phyloP scores from a whole-genome alignment of 129 eudicot species.

The Deinandra increscens region DNA sequence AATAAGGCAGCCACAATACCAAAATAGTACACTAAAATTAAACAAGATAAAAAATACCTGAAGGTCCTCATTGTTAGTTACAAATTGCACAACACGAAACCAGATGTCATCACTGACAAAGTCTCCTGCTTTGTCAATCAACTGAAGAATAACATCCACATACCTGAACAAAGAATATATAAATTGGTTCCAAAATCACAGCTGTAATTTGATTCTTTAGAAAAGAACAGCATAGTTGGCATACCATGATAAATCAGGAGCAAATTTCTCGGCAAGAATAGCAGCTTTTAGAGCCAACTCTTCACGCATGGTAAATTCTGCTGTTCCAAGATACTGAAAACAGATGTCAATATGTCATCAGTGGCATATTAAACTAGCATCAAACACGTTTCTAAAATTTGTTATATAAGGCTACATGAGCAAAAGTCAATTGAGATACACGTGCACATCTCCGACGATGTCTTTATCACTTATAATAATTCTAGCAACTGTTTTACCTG shows the following conservation, averaged over 20 bases:
- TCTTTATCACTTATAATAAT: constrained; percentile 81
- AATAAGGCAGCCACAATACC: constrained; percentile 1
- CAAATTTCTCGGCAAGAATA: constrained; percentile 98
- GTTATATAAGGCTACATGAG: constrained; percentile 16
- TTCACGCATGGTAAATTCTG: constrained; percentile 99
- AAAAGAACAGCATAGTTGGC: constrained; percentile 18
- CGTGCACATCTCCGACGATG: constrained; percentile 72
- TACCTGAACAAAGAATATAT: constrained; percentile 57
- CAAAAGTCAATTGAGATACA: constrained; percentile 13
- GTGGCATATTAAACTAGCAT: neutral
- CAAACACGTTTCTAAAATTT: neutral
- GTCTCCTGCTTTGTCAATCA: constrained; percentile 93
- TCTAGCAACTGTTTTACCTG: constrained; percentile 52
- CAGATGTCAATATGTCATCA: constrained; percentile 29
- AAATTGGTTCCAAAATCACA: constrained; percentile 12
- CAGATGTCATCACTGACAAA: constrained; percentile 95
- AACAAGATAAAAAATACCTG: constrained; percentile 43
- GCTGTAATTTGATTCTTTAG: neutral
- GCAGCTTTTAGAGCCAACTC: constrained; percentile 94
- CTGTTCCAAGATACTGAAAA: constrained; percentile 85
- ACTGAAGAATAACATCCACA: constrained; percentile 95
- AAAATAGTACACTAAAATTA: constrained; percentile 9
- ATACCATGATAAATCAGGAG: constrained; percentile 98
- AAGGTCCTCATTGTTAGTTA: constrained; percentile 83
- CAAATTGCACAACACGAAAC: constrained; percentile 93